phyloP scores from a whole-genome alignment of 345 rosid genomes.

The Eucalyptus sp. region DNA sequence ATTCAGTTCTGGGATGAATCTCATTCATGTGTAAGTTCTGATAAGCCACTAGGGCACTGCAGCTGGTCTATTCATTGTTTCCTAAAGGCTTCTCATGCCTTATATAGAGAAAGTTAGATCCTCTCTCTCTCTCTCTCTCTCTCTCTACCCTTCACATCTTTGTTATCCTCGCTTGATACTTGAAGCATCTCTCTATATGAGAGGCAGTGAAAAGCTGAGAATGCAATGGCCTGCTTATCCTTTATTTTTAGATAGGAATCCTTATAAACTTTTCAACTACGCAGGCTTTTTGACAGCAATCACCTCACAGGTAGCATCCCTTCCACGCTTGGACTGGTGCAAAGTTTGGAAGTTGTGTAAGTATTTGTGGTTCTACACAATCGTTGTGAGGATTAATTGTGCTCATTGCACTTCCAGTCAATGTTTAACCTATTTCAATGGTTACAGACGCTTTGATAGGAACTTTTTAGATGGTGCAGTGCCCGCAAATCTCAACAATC shows the following conservation, averaged over 20 bases:
- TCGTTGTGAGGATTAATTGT: not conserved
- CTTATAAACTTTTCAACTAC: not conserved
- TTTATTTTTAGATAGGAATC: not conserved
- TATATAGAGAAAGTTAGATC: not conserved
- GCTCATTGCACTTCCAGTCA: not conserved
- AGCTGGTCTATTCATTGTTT: not conserved
- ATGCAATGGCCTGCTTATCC: not conserved
- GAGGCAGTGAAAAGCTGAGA: not conserved
- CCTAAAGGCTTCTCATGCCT: not conserved
- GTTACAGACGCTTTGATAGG: conserved; percentile 42
- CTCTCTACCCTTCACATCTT: not conserved
- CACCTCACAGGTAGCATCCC: conserved; percentile 49
- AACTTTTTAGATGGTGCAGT: conserved; percentile 38
- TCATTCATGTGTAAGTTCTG: conserved; percentile 66
- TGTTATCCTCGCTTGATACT: not conserved
- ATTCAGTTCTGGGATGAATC: conserved; percentile 52
- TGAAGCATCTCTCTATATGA: not conserved
- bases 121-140: not conserved
- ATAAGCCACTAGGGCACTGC: not conserved
- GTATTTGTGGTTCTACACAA: conserved; percentile 11
- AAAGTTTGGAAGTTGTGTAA: conserved; percentile 53
- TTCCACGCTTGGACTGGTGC: conserved; percentile 46
- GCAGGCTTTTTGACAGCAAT: conserved; percentile 76
- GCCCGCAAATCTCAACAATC: conserved; percentile 52
- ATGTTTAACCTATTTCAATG: not conserved